Percentiles rank a stretch among this genome's conserved stretches.
Evolutionary conservation across 768 basidiomycete genomes (phyloP).

Genomic region (Russula ochroleuca): DNA sequence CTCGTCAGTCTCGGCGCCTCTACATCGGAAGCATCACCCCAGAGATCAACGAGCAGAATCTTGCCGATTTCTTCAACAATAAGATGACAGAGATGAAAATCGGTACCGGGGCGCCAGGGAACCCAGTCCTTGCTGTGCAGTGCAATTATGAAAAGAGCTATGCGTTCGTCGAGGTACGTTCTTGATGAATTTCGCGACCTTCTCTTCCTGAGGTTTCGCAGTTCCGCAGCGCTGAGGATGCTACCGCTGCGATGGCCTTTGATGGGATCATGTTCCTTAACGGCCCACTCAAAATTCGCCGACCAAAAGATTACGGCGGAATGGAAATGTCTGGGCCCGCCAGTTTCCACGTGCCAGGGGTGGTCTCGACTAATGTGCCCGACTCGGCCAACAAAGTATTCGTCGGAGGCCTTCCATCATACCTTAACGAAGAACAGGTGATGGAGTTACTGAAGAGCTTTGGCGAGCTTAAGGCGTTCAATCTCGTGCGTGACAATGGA

Average conservation of each 20-base stretch:
- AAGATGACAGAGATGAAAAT: constrained; percentile 94
- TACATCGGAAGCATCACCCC: constrained; percentile 97
- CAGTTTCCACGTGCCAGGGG: constrained; percentile 83
- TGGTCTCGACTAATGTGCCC: constrained; percentile 94
- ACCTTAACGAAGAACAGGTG: constrained; percentile 97
- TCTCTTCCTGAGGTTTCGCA: constrained; percentile 34
- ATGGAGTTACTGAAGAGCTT: constrained; percentile 97
- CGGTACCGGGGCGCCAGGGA: constrained; percentile 78
- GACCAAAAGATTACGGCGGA: constrained; percentile 96
- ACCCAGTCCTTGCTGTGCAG: constrained; percentile 89
- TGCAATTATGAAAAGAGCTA: constrained; percentile 99
- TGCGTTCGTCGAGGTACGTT: constrained; percentile 90
- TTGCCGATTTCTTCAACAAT: constrained; percentile 90
- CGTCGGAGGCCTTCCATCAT: constrained; percentile 91
- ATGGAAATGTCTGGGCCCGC: constrained; percentile 46
- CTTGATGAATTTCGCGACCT: constrained; percentile 14
- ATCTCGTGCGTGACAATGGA: constrained; percentile 91
- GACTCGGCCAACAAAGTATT: constrained; percentile 99
- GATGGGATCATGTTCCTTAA: constrained; percentile 96
- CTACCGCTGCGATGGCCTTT: constrained; percentile 94
- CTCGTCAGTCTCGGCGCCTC: constrained; percentile 88
- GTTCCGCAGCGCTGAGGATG: constrained; percentile 98
- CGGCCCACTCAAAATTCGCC: constrained; percentile 92
- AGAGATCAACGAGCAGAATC: constrained; percentile 88
- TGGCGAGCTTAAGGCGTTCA: constrained; percentile 96